Conservation (phyloP, 805 yeast genomes). For the Saccharomycopsis sp. region DNA sequence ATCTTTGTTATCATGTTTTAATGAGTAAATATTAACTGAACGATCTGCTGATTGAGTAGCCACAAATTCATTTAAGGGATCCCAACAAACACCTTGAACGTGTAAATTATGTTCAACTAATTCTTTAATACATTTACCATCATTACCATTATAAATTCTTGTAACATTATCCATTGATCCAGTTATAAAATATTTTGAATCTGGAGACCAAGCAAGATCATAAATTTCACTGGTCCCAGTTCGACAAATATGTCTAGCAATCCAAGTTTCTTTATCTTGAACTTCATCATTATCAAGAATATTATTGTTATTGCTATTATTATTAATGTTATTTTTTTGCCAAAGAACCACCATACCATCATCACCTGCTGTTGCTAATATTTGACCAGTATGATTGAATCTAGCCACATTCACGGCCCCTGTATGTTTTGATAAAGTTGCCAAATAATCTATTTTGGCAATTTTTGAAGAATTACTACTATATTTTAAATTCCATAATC, state of each 20-base stretch:
- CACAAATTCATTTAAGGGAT: conserved; percentile 66
- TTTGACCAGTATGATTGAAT: conserved; percentile 59
- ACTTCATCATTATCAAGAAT: conserved; percentile 16
- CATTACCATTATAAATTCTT: conserved; percentile 49
- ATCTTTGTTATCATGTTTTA: conserved; percentile 21
- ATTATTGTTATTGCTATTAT: neutral
- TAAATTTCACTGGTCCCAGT: conserved; percentile 68
- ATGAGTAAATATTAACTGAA: conserved; percentile 58
- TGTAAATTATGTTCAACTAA: conserved; percentile 74
- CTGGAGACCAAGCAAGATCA: conserved; percentile 91
- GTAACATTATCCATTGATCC: conserved; percentile 88
- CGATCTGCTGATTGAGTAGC: conserved; percentile 90
- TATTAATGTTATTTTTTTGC: conserved; percentile 29
- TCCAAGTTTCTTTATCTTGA: conserved; percentile 67
- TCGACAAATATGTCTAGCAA: conserved; percentile 45
- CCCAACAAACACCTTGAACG: conserved; percentile 97
- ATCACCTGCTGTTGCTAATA: conserved; percentile 87
- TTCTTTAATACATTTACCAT: conserved; percentile 48
- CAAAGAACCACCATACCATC: conserved; percentile 86
- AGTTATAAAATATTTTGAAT: conserved; percentile 60
- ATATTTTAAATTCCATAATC: conserved; percentile 28
- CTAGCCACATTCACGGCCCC: conserved; percentile 91
- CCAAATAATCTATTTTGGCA: conserved; percentile 58
- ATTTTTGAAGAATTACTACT: conserved; percentile 25
- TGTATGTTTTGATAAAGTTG: conserved; percentile 79